A percentile compares a stretch with the other conserved stretches of the same genome.
phyloP scores from a whole-genome alignment of 179 eudicot genomes.

The Patellifolia procumbens region DNA sequence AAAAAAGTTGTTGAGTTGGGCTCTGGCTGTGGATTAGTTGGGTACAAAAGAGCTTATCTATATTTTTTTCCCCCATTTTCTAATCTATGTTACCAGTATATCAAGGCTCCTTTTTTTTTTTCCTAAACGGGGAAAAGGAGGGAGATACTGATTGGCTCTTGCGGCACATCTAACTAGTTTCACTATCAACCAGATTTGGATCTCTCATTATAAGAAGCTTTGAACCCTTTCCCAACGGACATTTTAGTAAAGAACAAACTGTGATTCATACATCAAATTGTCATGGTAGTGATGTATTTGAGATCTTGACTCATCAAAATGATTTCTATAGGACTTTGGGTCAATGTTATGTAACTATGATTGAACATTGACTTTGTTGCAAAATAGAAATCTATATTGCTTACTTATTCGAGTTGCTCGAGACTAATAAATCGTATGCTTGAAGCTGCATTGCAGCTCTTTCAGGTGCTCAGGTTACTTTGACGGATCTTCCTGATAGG shows the following conservation, averaged over 20 bases:
- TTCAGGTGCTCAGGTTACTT: slow-evolving; percentile 70
- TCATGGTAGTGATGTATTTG: neutral
- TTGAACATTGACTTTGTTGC: neutral
- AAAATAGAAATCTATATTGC: no score
- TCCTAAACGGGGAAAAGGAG: neutral
- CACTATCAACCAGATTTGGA: neutral
- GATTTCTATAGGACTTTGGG: neutral
- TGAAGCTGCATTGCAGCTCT: slow-evolving; percentile 91
- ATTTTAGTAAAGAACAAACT: neutral
- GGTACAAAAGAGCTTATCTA: slow-evolving; percentile 45
- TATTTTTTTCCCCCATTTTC: neutral
- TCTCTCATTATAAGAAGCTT: neutral
- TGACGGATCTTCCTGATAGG: slow-evolving; percentile 87
- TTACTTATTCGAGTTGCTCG: neutral
- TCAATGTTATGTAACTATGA: neutral
- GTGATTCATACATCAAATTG: neutral
- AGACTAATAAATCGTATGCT: slow-evolving; percentile 20
- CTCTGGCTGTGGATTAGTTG: slow-evolving; percentile 91
- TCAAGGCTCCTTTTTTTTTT: neutral
- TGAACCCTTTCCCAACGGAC: neutral
- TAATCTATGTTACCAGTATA: neutral
- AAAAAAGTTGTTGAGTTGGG: slow-evolving; percentile 89
- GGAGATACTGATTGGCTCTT: neutral
- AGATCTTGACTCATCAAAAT: neutral
- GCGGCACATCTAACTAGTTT: neutral